Conservation (phyloP, 345 rosid species). For the Citrus unshiu region DNA sequence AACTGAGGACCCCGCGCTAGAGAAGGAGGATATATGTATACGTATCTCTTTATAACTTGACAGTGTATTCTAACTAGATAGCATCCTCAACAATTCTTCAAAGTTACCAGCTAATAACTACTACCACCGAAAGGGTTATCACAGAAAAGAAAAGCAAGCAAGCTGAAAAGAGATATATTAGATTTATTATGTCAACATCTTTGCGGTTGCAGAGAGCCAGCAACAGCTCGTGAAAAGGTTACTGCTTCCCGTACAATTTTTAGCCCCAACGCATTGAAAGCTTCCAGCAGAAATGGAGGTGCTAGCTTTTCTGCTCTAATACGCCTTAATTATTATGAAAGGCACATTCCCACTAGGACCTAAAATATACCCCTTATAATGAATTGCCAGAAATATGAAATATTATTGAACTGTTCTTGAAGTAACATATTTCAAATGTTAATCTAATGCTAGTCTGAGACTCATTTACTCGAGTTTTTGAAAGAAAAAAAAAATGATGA, state of each 20-base stretch:
- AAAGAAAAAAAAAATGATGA: too few species aligned
- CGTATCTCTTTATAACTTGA: too few species aligned
- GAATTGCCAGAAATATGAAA: too few species aligned
- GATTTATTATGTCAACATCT: too few species aligned
- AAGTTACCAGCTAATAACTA: background rate
- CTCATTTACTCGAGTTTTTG: too few species aligned
- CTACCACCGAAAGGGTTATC: slow-evolving; percentile 8
- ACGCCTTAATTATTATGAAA: background rate
- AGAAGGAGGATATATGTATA: too few species aligned
- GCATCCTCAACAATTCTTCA: too few species aligned
- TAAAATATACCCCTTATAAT: background rate
- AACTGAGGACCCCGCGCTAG: too few species aligned
- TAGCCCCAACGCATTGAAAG: background rate
- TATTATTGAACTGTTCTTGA: too few species aligned
- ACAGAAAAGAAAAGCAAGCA: background rate
- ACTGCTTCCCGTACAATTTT: background rate
- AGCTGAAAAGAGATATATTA: background rate
- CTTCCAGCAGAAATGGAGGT: slow-evolving; percentile 11
- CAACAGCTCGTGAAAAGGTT: slow-evolving; percentile 3
- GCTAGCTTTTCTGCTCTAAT: background rate
- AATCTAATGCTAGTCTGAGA: too few species aligned
- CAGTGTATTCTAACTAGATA: too few species aligned
- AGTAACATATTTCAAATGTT: too few species aligned
- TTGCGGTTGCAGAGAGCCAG: background rate
- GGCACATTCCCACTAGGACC: background rate